Conservation (phyloP, 163 green algal genomes). For the Prototheca wickerhamii region DNA sequence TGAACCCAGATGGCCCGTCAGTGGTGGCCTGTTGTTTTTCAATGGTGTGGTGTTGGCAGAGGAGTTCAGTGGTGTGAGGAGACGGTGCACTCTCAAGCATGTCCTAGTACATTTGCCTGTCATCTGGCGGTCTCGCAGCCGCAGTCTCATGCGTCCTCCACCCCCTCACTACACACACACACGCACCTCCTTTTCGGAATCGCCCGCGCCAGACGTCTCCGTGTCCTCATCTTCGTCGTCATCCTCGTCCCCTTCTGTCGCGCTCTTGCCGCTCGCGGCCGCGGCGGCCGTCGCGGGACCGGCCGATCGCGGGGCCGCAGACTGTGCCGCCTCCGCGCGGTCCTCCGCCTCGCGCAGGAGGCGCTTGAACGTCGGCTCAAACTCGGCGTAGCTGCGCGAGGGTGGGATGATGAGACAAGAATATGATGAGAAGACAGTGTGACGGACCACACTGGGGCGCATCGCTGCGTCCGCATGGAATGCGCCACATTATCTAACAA, state of each 20-base stretch:
- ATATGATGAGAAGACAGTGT: too few species aligned
- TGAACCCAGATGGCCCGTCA: slow-evolving; percentile 6
- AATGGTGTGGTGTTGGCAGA: too few species aligned
- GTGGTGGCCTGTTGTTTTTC: too few species aligned
- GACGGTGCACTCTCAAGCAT: too few species aligned
- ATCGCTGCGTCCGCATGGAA: too few species aligned
- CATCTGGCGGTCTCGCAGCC: too few species aligned
- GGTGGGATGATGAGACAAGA: neutral
- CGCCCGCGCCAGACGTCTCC: slow-evolving; percentile 4
- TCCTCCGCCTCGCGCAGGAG: slow-evolving; percentile 63
- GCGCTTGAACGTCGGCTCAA: slow-evolving; percentile 59
- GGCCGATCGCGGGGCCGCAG: neutral
- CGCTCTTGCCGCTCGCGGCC: neutral
- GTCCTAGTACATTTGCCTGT: too few species aligned
- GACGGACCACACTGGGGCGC: too few species aligned
- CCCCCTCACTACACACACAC: neutral
- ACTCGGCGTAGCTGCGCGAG: slow-evolving; percentile 42
- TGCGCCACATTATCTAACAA: too few species aligned
- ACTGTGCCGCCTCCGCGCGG: slow-evolving; percentile 32
- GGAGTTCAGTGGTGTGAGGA: too few species aligned
- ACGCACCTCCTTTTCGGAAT: too few species aligned
- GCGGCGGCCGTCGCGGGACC: neutral
- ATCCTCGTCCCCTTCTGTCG: neutral
- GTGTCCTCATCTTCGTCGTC: slow-evolving; percentile 3
- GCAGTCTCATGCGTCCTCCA: too few species aligned